phyloP scores from a whole-genome alignment of 805 yeast species.

The Candida chauliodis region DNA sequence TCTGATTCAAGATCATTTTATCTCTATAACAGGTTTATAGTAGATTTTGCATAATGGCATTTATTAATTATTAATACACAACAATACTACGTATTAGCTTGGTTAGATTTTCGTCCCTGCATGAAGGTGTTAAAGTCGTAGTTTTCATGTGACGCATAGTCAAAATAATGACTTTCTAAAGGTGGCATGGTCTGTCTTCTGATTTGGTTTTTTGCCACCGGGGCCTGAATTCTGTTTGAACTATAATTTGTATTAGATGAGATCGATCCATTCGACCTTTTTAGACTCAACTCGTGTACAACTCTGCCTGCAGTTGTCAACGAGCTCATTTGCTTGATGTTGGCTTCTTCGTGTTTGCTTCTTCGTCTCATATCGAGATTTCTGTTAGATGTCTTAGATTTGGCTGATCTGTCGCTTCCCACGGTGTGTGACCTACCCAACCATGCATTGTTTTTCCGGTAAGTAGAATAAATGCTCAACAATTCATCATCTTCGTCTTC shows the following conservation, averaged over 20 bases:
- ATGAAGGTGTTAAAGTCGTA: slow-evolving; percentile 39
- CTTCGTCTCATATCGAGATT: neutral
- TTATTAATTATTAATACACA: neutral
- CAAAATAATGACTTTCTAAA: slow-evolving; percentile 29
- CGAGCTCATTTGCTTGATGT: neutral
- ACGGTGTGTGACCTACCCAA: slow-evolving; percentile 22
- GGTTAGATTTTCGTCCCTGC: slow-evolving; percentile 18
- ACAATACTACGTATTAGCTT: neutral
- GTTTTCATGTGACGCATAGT: slow-evolving; percentile 26
- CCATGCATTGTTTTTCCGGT: slow-evolving; percentile 24
- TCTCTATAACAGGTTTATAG: too few relatives aligned
- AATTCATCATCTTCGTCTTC: slow-evolving; percentile 35
- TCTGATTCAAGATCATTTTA: too few relatives aligned
- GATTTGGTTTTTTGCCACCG: slow-evolving; percentile 8
- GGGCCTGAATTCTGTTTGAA: slow-evolving; percentile 19
- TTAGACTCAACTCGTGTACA: slow-evolving; percentile 5
- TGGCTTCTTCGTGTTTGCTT: too few relatives aligned
- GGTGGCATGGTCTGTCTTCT: slow-evolving; percentile 12
- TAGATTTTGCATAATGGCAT: neutral
- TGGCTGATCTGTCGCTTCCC: neutral
- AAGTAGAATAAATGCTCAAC: slow-evolving; percentile 40
- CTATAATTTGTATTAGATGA: slow-evolving; percentile 15
- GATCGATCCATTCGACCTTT: slow-evolving; percentile 6
- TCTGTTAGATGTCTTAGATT: neutral
- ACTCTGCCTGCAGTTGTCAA: slow-evolving; percentile 8